Percentiles rank a stretch among this genome's conserved stretches.
Conservation (phyloP, 495 filamentous ascomycete genomes). For the Penicillium odoratum region DNA sequence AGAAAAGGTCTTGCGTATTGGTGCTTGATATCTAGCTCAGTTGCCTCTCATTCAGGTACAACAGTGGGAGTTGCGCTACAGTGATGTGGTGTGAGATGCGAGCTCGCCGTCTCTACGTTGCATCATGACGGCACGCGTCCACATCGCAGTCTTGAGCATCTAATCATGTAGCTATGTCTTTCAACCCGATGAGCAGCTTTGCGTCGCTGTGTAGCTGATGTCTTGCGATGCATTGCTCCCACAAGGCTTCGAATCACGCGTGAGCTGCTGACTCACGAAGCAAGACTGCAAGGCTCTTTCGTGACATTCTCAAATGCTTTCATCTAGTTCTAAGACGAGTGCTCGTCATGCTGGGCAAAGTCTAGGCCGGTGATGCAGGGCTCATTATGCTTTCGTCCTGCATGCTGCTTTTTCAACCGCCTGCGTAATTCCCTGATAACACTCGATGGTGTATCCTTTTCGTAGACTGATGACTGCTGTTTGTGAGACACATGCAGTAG, state of each 20-base stretch:
- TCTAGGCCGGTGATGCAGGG: not conserved
- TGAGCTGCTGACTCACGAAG: conserved; percentile 3
- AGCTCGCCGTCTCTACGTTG: conserved; percentile 4
- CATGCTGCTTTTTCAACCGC: too few relatives aligned
- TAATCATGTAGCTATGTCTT: not conserved
- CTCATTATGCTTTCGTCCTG: not conserved
- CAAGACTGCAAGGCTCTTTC: not conserved
- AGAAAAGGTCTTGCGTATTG: not conserved
- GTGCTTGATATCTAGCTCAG: not conserved
- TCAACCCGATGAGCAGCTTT: not conserved
- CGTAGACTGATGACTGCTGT: conserved; percentile 3
- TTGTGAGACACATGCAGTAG: not conserved
- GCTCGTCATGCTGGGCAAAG: conserved; percentile 1
- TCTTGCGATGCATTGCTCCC: not conserved
- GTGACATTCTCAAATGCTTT: not conserved
- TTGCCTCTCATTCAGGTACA: not conserved
- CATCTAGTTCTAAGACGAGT: not conserved
- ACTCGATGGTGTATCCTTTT: not conserved
- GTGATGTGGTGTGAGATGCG: not conserved
- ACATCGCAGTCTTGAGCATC: not conserved
- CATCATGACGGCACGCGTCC: not conserved
- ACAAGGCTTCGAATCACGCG: not conserved
- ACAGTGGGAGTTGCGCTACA: not conserved
- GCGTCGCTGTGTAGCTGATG: conserved; percentile 3
- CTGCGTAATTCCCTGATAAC: not conserved